Conservation (phyloP, 2,329 filamentous ascomycete genomes). For the Fusarium nematophilum region DNA sequence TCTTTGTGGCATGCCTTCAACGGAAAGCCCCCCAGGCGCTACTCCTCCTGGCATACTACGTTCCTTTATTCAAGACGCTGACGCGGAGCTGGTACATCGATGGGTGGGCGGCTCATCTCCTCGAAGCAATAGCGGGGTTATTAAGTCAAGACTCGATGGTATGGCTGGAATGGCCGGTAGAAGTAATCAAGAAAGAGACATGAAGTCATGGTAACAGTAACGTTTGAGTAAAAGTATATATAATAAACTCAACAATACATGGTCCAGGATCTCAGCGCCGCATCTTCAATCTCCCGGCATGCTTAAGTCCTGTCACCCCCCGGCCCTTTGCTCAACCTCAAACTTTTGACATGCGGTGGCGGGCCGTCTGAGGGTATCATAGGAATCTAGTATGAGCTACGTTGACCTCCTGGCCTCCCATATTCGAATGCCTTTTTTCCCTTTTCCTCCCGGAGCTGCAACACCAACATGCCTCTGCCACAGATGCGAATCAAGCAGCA, state of each 20-base stretch:
- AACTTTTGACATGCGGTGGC: too few relatives aligned
- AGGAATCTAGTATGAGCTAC: too few relatives aligned
- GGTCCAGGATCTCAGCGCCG: too few relatives aligned
- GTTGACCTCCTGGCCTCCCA: too few relatives aligned
- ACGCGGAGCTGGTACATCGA: slow-evolving; percentile 38
- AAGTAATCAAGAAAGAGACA: slow-evolving; percentile 25
- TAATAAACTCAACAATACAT: neutral
- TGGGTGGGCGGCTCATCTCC: slow-evolving; percentile 39
- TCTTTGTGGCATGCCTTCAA: slow-evolving; percentile 42
- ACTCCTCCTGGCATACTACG: slow-evolving; percentile 43
- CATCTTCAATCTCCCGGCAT: too few relatives aligned
- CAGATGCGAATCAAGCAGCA: slow-evolving; percentile 20
- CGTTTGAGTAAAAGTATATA: neutral
- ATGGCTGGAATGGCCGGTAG: slow-evolving; percentile 43
- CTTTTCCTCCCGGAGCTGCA: slow-evolving; percentile 2
- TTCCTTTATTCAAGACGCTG: slow-evolving; percentile 37
- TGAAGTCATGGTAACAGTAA: slow-evolving; percentile 14
- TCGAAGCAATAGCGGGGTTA: slow-evolving; percentile 37
- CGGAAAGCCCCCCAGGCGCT: slow-evolving; percentile 43
- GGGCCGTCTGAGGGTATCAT: too few relatives aligned
- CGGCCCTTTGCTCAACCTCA: too few relatives aligned
- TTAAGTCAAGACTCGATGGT: slow-evolving; percentile 27
- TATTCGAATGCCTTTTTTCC: too few relatives aligned
- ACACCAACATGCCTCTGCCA: slow-evolving; percentile 21
- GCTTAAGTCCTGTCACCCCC: too few relatives aligned